Conservation (phyloP, 225 moss, liverwort and hornwort genomes). For the Physcomitrium patens region DNA sequence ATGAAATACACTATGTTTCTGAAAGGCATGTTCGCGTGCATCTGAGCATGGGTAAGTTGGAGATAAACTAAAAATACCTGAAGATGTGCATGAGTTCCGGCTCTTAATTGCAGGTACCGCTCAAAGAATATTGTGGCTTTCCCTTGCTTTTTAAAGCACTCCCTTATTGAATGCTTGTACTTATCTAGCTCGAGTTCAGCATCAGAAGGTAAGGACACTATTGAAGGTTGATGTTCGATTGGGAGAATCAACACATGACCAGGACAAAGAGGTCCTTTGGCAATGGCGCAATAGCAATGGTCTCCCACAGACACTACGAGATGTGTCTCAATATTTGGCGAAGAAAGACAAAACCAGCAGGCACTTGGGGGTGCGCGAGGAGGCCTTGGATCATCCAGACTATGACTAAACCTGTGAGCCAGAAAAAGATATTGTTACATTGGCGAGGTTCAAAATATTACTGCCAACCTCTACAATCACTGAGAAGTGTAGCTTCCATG, state of each 20-base stretch:
- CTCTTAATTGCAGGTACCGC: slow-evolving; percentile 86
- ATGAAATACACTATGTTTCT: slow-evolving; percentile 33
- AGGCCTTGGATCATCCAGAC: slow-evolving; percentile 71
- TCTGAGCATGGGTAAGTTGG: not conserved
- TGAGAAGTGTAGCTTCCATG: not conserved
- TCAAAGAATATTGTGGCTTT: slow-evolving; percentile 83
- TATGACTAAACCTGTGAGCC: slow-evolving; percentile 79
- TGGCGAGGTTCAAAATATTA: slow-evolving; percentile 12
- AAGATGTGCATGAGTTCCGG: slow-evolving; percentile 97
- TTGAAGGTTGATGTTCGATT: slow-evolving; percentile 94
- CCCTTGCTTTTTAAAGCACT: slow-evolving; percentile 78
- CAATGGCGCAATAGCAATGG: slow-evolving; percentile 65
- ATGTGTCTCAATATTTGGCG: slow-evolving; percentile 83
- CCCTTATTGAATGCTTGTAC: slow-evolving; percentile 75
- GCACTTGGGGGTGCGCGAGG: slow-evolving; percentile 77
- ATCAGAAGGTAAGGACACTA: slow-evolving; percentile 64
- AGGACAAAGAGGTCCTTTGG: slow-evolving; percentile 87
- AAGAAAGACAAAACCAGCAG: slow-evolving; percentile 99
- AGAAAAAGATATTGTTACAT: not conserved
- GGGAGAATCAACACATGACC: slow-evolving; percentile 92
- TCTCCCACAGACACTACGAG: slow-evolving; percentile 93
- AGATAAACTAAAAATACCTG: slow-evolving; percentile 60
- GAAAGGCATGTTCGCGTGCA: slow-evolving; percentile 11
- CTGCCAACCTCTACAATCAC: not conserved
- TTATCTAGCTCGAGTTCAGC: slow-evolving; percentile 70